Evolutionary conservation across 192 early-diverging fungal genomes (phyloP), one percentile per base, ranked within the genome.

Genomic region (Diversispora epigaea): DNA sequence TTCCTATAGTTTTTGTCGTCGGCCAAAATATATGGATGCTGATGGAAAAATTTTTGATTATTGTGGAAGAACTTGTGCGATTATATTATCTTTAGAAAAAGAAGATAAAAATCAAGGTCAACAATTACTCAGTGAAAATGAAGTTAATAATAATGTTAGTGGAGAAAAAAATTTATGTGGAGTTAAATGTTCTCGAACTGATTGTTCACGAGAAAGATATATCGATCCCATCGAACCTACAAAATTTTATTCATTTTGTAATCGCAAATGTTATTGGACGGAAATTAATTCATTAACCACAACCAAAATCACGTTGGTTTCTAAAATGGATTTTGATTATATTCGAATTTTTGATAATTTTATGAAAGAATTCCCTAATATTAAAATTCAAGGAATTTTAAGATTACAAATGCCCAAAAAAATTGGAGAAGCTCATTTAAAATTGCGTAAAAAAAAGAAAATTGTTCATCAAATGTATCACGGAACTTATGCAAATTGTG

Each of bases 401-500:
- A 12, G 52, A 6, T 9, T 71, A 25, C 52, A 71, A 71, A 71
- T 71, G 69, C 69, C 69, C 4, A 43, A 54, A 21, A n/a, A 15
- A n/a, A 56, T 71, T 11, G 55, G 41, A 8, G 52, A 71, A 4
- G 69, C 50, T 9, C 69, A 71, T 71, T n/a, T 25, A 21, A 40
- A 1, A 1, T 6, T n/a, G 6, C 55, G 44, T 4, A 44, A 71
- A 44, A 17, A 40, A 40, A 9, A 25, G 9, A 54, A 21, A 10
- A 8, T 47, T 19, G 15, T 19, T 6, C 0, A 39, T 2, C 41
- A 43, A 47, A n/a, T 66, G 41, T 66, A 32, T 21, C 64, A 66
- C 15, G 64, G 64, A 40, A 66, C 25, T 32, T 32, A 0, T 41
- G 9, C n/a, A 44, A 19, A 17, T 41, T 66, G 64, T 47, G 41